Evolutionary conservation across 805 yeast species (phyloP).

Genomic region (Kodamaea kaohsiungensis): DNA sequence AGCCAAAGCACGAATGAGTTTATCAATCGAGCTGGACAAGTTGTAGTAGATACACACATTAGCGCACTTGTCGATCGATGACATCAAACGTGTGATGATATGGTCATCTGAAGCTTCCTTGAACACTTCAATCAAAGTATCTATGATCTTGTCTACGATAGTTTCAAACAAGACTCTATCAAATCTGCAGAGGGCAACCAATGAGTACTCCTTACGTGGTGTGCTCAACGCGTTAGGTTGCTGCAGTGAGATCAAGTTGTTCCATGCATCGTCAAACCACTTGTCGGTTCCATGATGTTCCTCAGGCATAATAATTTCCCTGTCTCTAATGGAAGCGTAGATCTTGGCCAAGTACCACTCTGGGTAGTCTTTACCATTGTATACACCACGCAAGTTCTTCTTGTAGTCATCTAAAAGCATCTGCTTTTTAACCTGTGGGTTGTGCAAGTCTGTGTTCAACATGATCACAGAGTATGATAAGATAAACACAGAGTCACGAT

Average conservation of each 20-base stretch:
- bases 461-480: conserved; percentile 89
- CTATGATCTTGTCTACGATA: conserved; percentile 63
- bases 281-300: conserved; percentile 92
- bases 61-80: conserved; percentile 85
- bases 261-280: conserved; percentile 89
- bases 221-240: conserved; percentile 27
- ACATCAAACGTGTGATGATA: conserved; percentile 80
- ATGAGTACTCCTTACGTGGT: conserved; percentile 18
- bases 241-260: conserved; percentile 59
- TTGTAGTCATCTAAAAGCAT: conserved; percentile 87
- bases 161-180: conserved; percentile 72
- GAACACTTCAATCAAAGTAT: conserved; percentile 75
- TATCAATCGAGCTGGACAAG: conserved; percentile 58
- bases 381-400: conserved; percentile 77
- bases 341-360: conserved; percentile 82
- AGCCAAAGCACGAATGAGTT: conserved; percentile 63
- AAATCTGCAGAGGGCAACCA: conserved; percentile 48
- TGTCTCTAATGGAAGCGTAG: conserved; percentile 73
- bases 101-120: conserved; percentile 90
- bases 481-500: conserved; percentile 84
- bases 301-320: conserved; percentile 96
- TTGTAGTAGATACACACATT: conserved; percentile 68
- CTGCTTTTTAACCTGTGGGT: conserved; percentile 87
- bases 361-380: conserved; percentile 76
- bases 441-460: conserved; percentile 92